phyloP scores from a whole-genome alignment of 163 green algal species.

The Chloromonas sp. region DNA sequence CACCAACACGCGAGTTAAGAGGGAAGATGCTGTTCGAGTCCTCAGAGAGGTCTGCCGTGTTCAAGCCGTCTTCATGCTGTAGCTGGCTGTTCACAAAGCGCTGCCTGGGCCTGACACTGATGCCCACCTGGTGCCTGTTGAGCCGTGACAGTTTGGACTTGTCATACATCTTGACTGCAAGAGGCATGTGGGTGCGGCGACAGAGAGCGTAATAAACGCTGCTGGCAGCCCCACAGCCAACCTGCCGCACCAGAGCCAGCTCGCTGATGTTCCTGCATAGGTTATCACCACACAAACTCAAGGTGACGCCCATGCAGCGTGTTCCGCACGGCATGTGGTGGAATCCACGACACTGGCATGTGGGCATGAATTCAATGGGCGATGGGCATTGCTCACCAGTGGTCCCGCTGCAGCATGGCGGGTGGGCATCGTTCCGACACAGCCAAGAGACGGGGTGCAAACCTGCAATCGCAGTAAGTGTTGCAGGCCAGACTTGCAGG shows the following conservation, averaged over 20 bases:
- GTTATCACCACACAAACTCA: background rate
- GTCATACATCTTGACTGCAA: constrained; percentile 52
- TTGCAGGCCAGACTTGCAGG: too few species aligned
- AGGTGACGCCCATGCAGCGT: background rate
- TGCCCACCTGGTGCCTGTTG: constrained; percentile 38
- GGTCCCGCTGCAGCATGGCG: constrained; percentile 17
- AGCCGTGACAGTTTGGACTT: constrained; percentile 45
- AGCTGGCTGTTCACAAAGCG: background rate
- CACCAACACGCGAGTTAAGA: too few species aligned
- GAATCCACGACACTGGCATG: background rate
- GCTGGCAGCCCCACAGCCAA: constrained; percentile 45
- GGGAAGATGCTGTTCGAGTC: too few species aligned
- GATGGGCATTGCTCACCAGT: constrained; percentile 13
- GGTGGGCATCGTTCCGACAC: constrained; percentile 18
- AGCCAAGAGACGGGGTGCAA: constrained; percentile 13
- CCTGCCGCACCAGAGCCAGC: constrained; percentile 47
- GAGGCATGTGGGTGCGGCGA: constrained; percentile 30
- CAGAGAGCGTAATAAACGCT: constrained; percentile 50
- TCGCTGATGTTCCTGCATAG: constrained; percentile 39
- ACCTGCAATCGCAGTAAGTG: background rate
- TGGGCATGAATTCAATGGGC: background rate
- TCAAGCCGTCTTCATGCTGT: background rate
- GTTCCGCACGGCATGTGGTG: background rate
- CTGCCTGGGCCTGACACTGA: background rate
- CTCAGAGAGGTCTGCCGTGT: background rate